Evolutionary conservation across 768 basidiomycete genomes (phyloP).

Genomic region (Wakefieldia striispora): DNA sequence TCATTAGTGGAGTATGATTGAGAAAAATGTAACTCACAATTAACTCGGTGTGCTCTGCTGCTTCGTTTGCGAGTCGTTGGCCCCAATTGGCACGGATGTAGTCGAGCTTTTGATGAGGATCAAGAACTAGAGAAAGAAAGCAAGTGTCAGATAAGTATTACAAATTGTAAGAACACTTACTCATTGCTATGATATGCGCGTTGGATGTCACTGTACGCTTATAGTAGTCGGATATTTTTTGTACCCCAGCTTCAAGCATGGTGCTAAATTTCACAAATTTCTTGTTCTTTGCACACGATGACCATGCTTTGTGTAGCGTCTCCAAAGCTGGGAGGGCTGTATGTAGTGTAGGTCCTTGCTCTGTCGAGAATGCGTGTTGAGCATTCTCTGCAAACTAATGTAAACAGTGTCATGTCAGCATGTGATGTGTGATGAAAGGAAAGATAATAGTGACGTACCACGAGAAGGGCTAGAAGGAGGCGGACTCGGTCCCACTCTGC

Average conservation of each 20-base stretch:
- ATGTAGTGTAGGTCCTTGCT: conserved; percentile 1
- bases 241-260: background rate
- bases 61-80: background rate
- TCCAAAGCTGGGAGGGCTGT: background rate
- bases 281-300: background rate
- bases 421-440: background rate
- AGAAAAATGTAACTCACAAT: background rate
- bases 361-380: conserved; percentile 4
- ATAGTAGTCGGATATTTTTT: conserved; percentile 5
- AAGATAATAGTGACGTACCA: background rate
- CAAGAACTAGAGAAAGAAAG: background rate
- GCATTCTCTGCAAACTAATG: conserved; percentile 8
- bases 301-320: conserved; percentile 7
- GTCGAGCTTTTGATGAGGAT: conserved; percentile 4
- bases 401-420: background rate
- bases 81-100: conserved; percentile 6
- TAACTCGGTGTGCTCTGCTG: background rate
- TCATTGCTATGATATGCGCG: conserved; percentile 4
- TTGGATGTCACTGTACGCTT: background rate
- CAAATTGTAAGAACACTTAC: conserved; percentile 1
- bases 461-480: background rate
- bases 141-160: background rate
- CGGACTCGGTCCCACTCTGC: conserved; percentile 1
- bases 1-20: background rate
- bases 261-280: background rate